These are phyloP conservation scores for Debaryomyces subglobosus DNA, from an alignment of 1,139 yeast genomes.

Conservation along the genomic window DNA sequence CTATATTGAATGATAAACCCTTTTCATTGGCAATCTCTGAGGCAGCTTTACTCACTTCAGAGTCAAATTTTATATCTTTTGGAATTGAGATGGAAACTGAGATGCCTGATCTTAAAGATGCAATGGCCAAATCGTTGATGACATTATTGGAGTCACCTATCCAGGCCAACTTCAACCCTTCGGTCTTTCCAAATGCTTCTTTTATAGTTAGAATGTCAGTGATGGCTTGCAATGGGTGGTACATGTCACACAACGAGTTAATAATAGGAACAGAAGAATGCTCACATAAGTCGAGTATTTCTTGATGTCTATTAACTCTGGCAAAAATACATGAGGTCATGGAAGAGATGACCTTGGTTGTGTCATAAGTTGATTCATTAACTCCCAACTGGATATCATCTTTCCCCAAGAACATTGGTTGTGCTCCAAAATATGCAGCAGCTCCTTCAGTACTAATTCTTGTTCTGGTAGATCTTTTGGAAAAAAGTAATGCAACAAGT, in stretches of 20 bases:
- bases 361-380: slow-evolving; percentile 86
- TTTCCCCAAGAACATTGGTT: slow-evolving; percentile 93
- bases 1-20: slow-evolving; percentile 60
- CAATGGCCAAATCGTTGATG: slow-evolving; percentile 90
- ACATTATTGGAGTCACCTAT: slow-evolving; percentile 97
- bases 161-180: slow-evolving; percentile 87
- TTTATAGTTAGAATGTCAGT: slow-evolving; percentile 86
- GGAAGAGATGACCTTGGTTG: slow-evolving; percentile 85
- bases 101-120: slow-evolving; percentile 84
- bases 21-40: slow-evolving; percentile 52
- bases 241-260: slow-evolving; percentile 89
- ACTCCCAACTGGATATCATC: slow-evolving; percentile 97
- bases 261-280: slow-evolving; percentile 88
- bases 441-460: slow-evolving; percentile 96
- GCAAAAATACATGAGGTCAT: slow-evolving; percentile 97
- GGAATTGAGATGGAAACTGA: slow-evolving; percentile 87
- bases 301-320: slow-evolving; percentile 85
- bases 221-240: slow-evolving; percentile 94
- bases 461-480: slow-evolving; percentile 93
- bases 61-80: slow-evolving; percentile 63
- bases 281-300: slow-evolving; percentile 73
- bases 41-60: slow-evolving; percentile 60
- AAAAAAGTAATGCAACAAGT: slow-evolving; percentile 78
- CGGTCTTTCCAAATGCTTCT: slow-evolving; percentile 64
- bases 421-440: slow-evolving; percentile 89